phyloP scores from a whole-genome alignment of 116 monocot species.

The Phalaenopsis hybrid region DNA sequence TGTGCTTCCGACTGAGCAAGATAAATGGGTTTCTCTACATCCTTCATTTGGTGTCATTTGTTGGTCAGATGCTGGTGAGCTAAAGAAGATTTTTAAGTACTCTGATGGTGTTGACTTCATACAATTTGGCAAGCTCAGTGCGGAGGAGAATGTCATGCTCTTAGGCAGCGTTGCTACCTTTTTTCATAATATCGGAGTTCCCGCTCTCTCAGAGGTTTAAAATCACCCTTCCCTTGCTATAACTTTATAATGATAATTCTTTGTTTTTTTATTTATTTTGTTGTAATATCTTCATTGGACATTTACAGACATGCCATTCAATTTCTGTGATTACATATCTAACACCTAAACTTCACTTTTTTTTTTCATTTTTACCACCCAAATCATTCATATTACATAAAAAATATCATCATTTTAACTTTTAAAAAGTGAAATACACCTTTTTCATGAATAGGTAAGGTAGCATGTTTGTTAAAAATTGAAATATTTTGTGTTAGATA shows the following conservation, averaged over 20 bases:
- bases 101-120: slow-evolving; percentile 46
- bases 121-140: slow-evolving; percentile 49
- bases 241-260: neutral
- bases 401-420: too few species aligned
- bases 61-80: slow-evolving; percentile 78
- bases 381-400: too few species aligned
- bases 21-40: slow-evolving; percentile 95
- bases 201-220: slow-evolving; percentile 76
- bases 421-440: too few species aligned
- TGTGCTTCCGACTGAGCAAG: slow-evolving; percentile 62
- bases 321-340: too few species aligned
- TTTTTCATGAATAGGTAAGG: too few species aligned
- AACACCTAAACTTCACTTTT: too few species aligned
- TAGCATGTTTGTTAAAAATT: too few species aligned
- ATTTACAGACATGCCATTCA: too few species aligned
- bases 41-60: slow-evolving; percentile 71
- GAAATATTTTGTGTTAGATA: too few species aligned
- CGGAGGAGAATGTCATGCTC: slow-evolving; percentile 37
- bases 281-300: neutral
- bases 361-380: too few species aligned
- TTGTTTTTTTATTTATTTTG: slow-evolving; percentile 7
- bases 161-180: slow-evolving; percentile 39
- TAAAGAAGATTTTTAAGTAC: slow-evolving; percentile 54
- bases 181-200: slow-evolving; percentile 56
- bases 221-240: neutral